Percentiles rank a stretch among this genome's conserved stretches.
Conservation (phyloP, 1,284 basidiomycete species). For the Bjerkandera adusta region DNA sequence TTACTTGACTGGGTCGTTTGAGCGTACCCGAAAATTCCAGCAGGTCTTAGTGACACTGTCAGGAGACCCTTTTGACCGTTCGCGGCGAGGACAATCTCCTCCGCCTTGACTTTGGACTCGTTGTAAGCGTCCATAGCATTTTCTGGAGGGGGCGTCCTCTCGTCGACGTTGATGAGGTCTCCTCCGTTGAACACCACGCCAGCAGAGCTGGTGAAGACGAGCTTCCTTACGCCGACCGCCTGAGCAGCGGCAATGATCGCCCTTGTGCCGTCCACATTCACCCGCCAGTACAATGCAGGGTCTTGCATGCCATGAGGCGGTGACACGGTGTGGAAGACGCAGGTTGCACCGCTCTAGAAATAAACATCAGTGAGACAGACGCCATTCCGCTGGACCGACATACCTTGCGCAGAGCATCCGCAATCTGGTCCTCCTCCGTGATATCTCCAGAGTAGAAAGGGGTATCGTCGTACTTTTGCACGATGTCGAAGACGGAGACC, state of each 20-base stretch:
- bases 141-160: slow-evolving; percentile 78
- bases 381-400: slow-evolving; percentile 23
- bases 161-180: slow-evolving; percentile 86
- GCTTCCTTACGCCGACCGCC: slow-evolving; percentile 72
- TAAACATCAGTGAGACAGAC: slow-evolving; percentile 11
- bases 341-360: slow-evolving; percentile 71
- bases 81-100: slow-evolving; percentile 80
- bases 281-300: slow-evolving; percentile 82
- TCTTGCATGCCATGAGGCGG: slow-evolving; percentile 77
- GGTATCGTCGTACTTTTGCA: slow-evolving; percentile 84
- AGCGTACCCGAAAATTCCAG: slow-evolving; percentile 92
- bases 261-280: slow-evolving; percentile 92
- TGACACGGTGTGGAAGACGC: slow-evolving; percentile 96
- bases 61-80: slow-evolving; percentile 82
- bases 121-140: slow-evolving; percentile 91
- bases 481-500: slow-evolving; percentile 86
- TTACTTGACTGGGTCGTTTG: not conserved
- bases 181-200: slow-evolving; percentile 89
- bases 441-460: slow-evolving; percentile 88
- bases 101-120: slow-evolving; percentile 93
- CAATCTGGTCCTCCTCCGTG: slow-evolving; percentile 71
- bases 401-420: slow-evolving; percentile 74
- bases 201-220: slow-evolving; percentile 95
- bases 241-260: slow-evolving; percentile 83
- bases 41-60: slow-evolving; percentile 90